Evolutionary conservation across 495 filamentous ascomycete genomes (phyloP).

Genomic region (Penicillium psychrofluorescens): DNA sequence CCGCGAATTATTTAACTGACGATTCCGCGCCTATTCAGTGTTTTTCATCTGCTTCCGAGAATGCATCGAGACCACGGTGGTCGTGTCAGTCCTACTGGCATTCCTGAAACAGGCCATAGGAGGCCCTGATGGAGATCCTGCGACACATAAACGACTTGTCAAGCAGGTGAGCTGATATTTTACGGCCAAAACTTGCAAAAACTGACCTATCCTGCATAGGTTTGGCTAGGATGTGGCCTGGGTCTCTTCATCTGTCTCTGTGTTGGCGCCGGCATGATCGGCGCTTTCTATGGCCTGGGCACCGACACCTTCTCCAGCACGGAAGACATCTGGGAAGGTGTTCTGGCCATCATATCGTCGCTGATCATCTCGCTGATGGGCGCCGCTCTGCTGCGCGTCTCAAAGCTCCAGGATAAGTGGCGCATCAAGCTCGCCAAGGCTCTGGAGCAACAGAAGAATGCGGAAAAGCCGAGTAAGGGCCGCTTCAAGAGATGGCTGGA

Average conservation of each 20-base stretch:
- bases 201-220: conserved; percentile 26
- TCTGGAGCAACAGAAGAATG: conserved; percentile 45
- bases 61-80: conserved; percentile 70
- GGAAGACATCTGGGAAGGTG: conserved; percentile 74
- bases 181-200: background rate
- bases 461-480: conserved; percentile 13
- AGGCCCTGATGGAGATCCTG: conserved; percentile 39
- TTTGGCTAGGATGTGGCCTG: conserved; percentile 60
- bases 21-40: conserved; percentile 26
- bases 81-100: conserved; percentile 74
- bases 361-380: conserved; percentile 77
- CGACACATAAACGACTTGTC: conserved; percentile 59
- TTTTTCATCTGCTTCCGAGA: conserved; percentile 88
- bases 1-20: background rate
- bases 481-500: conserved; percentile 58
- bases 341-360: conserved; percentile 61
- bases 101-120: conserved; percentile 75
- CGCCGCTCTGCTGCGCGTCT: conserved; percentile 69
- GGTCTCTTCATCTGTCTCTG: conserved; percentile 62
- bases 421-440: conserved; percentile 64
- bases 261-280: conserved; percentile 69
- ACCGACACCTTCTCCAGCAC: conserved; percentile 55
- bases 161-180: conserved; percentile 49
- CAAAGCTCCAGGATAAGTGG: conserved; percentile 83
- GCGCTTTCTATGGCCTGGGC: conserved; percentile 67